These are phyloP conservation scores for Yamadazyma buinensis DNA, from an alignment of 1,139 yeast species.

Conservation along the genomic window DNA sequence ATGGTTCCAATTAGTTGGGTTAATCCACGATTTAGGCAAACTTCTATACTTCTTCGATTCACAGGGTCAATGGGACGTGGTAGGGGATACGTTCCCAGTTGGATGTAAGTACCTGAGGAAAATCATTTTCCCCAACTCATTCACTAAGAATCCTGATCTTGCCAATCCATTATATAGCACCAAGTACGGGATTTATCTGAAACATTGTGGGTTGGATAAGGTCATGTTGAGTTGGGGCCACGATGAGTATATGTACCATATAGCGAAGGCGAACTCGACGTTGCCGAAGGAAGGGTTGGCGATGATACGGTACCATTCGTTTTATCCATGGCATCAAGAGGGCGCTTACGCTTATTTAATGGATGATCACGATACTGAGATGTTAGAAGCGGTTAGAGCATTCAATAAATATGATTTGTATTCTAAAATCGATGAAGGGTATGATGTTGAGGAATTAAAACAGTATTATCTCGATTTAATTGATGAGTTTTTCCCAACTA, in stretches of 20 bases:
- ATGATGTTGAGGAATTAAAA: constrained; percentile 47
- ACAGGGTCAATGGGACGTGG: constrained; percentile 80
- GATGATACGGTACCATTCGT: constrained; percentile 72
- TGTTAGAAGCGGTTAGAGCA: constrained; percentile 61
- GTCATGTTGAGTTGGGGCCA: constrained; percentile 81
- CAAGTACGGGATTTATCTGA: constrained; percentile 63
- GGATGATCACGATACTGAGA: constrained; percentile 60
- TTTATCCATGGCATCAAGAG: constrained; percentile 77
- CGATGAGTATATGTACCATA: constrained; percentile 73
- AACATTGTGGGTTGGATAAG: constrained; percentile 63
- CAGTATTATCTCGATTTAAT: constrained; percentile 60
- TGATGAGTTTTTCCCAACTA: constrained; percentile 63
- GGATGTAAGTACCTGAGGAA: constrained; percentile 63
- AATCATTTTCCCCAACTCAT: constrained; percentile 60
- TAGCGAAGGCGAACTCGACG: constrained; percentile 60
- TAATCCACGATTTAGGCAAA: constrained; percentile 70
- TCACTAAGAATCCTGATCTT: constrained; percentile 57
- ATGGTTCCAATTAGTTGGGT: constrained; percentile 74
- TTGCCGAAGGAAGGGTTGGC: constrained; percentile 67
- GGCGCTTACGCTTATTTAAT: constrained; percentile 61
- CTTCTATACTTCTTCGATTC: constrained; percentile 67
- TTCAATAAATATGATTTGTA: constrained; percentile 69
- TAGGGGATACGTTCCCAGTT: constrained; percentile 75
- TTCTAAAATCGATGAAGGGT: constrained; percentile 53
- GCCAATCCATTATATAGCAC: constrained; percentile 63